Base-by-base conservation (phyloP, 257 asterid genomes). In the Verbena officinalis region DNA sequence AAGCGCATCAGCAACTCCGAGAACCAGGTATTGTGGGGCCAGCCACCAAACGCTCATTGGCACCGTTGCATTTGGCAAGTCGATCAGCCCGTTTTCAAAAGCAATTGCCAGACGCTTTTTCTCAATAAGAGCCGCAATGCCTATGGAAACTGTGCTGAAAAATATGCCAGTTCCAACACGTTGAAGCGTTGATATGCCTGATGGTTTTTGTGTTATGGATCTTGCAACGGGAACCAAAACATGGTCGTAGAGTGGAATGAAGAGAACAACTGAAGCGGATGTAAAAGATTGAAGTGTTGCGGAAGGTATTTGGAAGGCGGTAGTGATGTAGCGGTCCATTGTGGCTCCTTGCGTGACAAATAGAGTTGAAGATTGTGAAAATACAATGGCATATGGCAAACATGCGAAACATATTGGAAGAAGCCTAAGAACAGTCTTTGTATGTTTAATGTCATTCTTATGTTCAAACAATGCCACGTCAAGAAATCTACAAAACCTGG, bases 41-140 rank as follows among this genome's bases (percentile, higher is more conserved):
- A 88, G 55, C 95, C 95, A 89, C 83, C 89, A 84, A 46, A 84
- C 76, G 20, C 88, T 80, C 88, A 89, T 78, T 6, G 89, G 94
- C 3, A 85, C 73, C 0, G 74, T 72, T 2, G 70, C 79, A 24
- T 70, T 60, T 6, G 90, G 89, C 43, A 23, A 16, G 51, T 81
- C 84, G 43, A 77, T 57, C 12, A 82, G 67, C n/a, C 83, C 86
- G 16, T 74, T 22, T 27, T 71, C 76, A 30, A 9, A 15, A 4
- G 92, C 95, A 33, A 67, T 67, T 64, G 53, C 54, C 1, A 81
- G 87, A 24, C 89, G 84, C 61, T 55, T 74, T 39, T 39, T 74
- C 76, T 86, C 93, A 4, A 79, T 69, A 17, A 89, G 53, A 40
- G 93, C 93, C 10, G 89, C 90, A 14, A 75, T 56, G 16, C 66